A percentile compares a stretch with the other conserved stretches of the same genome.
Evolutionary conservation across 2,329 filamentous ascomycete species (phyloP).

Genomic region (Lojkania enalia): DNA sequence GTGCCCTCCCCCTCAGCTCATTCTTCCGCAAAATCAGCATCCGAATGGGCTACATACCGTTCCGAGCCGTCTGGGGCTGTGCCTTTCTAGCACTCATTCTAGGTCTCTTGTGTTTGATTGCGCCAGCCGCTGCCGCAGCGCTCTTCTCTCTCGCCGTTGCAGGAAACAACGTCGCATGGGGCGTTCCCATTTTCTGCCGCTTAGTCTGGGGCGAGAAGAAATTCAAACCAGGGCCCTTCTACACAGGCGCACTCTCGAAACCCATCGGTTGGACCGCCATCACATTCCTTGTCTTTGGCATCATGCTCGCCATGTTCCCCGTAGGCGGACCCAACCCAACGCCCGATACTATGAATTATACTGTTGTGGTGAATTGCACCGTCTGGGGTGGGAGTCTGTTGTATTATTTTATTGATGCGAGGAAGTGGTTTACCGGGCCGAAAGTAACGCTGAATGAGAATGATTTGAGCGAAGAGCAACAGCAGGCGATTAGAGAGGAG

Average conservation of each 20-base stretch:
- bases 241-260: conserved; percentile 58
- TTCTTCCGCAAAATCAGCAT: conserved; percentile 62
- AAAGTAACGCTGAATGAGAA: conserved; percentile 56
- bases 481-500: conserved; percentile 19
- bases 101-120: conserved; percentile 62
- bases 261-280: conserved; percentile 59
- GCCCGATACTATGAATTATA: conserved; percentile 63
- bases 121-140: conserved; percentile 59
- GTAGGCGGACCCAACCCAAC: conserved; percentile 57
- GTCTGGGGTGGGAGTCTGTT: conserved; percentile 61
- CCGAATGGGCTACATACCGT: conserved; percentile 60
- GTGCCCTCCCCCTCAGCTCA: conserved; percentile 61
- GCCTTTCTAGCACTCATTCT: conserved; percentile 56
- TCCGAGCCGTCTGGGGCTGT: conserved; percentile 60
- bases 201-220: conserved; percentile 61
- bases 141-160: conserved; percentile 64
- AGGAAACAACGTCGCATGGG: conserved; percentile 65
- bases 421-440: conserved; percentile 64
- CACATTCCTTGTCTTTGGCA: conserved; percentile 59
- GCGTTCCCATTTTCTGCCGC: conserved; percentile 61
- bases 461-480: conserved; percentile 17
- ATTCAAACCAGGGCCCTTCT: conserved; percentile 63
- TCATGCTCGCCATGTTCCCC: conserved; percentile 63
- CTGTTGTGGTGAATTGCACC: conserved; percentile 62
- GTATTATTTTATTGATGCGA: conserved; percentile 61